Percentiles rank a stretch among this genome's conserved stretches.
Evolutionary conservation across 1,139 yeast genomes (phyloP).

Genomic region (Geotrichum phurueaensis): DNA sequence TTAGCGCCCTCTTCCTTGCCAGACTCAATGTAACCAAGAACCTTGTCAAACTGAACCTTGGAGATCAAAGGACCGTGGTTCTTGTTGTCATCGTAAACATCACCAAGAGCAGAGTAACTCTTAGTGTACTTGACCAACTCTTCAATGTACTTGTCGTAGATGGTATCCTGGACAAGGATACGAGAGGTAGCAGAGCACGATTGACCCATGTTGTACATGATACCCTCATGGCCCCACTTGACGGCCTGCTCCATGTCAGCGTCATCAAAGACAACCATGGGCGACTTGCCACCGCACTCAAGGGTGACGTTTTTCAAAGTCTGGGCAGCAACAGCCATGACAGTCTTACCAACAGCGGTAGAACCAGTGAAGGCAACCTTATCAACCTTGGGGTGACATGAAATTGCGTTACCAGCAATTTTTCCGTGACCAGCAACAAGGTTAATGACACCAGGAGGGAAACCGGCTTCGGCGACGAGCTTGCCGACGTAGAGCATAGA

Average conservation of each 20-base stretch:
- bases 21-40: constrained; percentile 56
- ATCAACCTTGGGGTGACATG: constrained; percentile 61
- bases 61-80: constrained; percentile 79
- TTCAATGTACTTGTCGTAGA: constrained; percentile 58
- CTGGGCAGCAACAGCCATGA: constrained; percentile 62
- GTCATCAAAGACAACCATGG: constrained; percentile 69
- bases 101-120: constrained; percentile 41
- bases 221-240: constrained; percentile 53
- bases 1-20: constrained; percentile 73
- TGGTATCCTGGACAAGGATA: constrained; percentile 67
- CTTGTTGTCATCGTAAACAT: constrained; percentile 41
- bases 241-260: constrained; percentile 61
- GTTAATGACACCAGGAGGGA: constrained; percentile 76
- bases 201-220: constrained; percentile 78
- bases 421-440: constrained; percentile 71
- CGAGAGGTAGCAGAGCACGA: constrained; percentile 85
- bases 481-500: constrained; percentile 63
- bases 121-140: constrained; percentile 55
- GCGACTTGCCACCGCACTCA: constrained; percentile 84
- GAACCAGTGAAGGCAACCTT: constrained; percentile 84
- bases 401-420: constrained; percentile 66
- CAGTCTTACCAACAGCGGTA: constrained; percentile 64
- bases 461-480: constrained; percentile 61
- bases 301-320: constrained; percentile 73
- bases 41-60: constrained; percentile 60